phyloP scores from a whole-genome alignment of 352 stramenopile genomes.

The Globisporangium okanoganense region DNA sequence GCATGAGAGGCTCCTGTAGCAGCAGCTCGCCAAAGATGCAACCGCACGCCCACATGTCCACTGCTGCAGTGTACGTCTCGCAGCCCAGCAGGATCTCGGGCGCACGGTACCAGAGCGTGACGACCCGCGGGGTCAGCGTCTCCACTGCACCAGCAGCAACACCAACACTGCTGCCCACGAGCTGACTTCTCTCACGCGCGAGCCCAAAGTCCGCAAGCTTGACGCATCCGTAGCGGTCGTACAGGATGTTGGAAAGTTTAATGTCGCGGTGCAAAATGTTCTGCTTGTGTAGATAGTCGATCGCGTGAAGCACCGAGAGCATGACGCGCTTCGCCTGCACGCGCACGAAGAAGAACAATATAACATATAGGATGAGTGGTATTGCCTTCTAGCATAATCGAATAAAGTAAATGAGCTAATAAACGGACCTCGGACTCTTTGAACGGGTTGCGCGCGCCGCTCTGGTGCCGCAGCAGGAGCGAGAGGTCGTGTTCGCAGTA shows the following conservation, averaged over 20 bases:
- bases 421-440: slow-evolving; percentile 60
- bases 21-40: slow-evolving; percentile 63
- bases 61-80: slow-evolving; percentile 80
- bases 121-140: slow-evolving; percentile 75
- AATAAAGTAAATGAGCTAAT: neutral
- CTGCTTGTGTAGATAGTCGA: slow-evolving; percentile 73
- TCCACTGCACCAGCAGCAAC: slow-evolving; percentile 29
- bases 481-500: slow-evolving; percentile 87
- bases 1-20: slow-evolving; percentile 51
- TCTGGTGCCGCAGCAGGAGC: slow-evolving; percentile 55
- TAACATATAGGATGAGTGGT: neutral
- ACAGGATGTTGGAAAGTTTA: slow-evolving; percentile 94
- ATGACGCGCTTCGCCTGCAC: slow-evolving; percentile 80
- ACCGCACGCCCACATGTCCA: slow-evolving; percentile 90
- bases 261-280: slow-evolving; percentile 91
- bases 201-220: slow-evolving; percentile 74
- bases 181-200: slow-evolving; percentile 49
- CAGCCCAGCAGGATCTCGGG: slow-evolving; percentile 91
- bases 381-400: neutral
- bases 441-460: slow-evolving; percentile 60
- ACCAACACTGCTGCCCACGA: slow-evolving; percentile 87
- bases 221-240: slow-evolving; percentile 69
- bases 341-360: no score
- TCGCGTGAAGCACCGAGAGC: slow-evolving; percentile 81
- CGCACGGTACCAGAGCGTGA: slow-evolving; percentile 94